These are phyloP conservation scores for Fusarium lyarnte DNA, from an alignment of 2,329 filamentous ascomycete species.

Conservation along the genomic window DNA sequence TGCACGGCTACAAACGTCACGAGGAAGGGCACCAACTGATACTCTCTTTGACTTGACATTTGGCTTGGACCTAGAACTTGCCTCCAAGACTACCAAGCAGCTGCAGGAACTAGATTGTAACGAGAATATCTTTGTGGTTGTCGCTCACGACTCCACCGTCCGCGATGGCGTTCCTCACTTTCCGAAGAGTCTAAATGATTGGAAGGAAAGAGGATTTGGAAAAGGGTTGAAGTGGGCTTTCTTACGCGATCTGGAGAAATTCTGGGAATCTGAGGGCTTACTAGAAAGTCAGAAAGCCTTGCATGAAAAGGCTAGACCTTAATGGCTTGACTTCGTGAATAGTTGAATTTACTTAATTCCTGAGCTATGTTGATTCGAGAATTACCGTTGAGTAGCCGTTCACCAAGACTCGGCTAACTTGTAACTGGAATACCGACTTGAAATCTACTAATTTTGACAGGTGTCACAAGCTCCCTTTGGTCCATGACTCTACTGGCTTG, in stretches of 20 bases:
- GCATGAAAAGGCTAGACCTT: accelerated
- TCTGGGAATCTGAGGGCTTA: conserved; percentile 28
- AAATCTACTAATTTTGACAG: background rate
- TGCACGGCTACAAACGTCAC: conserved; percentile 22
- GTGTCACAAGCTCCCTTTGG: background rate
- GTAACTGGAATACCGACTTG: background rate
- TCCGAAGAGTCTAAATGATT: conserved; percentile 29
- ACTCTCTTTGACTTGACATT: conserved; percentile 34
- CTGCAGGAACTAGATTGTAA: conserved; percentile 36
- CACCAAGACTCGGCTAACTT: background rate
- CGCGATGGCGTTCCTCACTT: conserved; percentile 38
- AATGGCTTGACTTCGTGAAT: background rate
- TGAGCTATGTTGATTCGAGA: accelerated
- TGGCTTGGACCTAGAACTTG: conserved; percentile 28
- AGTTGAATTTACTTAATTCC: background rate
- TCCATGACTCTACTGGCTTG: background rate
- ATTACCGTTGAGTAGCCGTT: background rate
- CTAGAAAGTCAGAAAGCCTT: background rate
- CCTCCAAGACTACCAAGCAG: conserved; percentile 16
- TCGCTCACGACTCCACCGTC: conserved; percentile 34
- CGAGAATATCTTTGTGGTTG: conserved; percentile 31
- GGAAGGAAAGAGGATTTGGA: conserved; percentile 29
- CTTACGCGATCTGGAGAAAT: conserved; percentile 31
- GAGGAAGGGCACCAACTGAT: conserved; percentile 26
- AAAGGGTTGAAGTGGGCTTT: conserved; percentile 33